Evolutionary conservation across 192 early-diverging fungal genomes (phyloP), one percentile per base, ranked within the genome.

Genomic region (Coemansia furcata): DNA sequence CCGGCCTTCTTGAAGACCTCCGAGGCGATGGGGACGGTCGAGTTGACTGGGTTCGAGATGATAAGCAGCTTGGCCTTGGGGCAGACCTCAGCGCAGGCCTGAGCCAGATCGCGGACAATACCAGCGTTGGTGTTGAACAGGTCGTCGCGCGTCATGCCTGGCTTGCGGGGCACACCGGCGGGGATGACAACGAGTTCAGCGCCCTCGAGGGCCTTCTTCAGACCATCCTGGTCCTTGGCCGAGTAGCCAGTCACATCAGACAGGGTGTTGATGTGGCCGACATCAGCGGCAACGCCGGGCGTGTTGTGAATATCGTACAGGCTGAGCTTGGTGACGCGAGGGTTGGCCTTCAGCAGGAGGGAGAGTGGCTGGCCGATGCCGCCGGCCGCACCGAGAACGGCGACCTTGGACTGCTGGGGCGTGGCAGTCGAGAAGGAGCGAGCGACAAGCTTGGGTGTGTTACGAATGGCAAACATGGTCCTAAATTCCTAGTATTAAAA

Each of bases 331-430:
- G 92, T 87, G 38, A 99, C 89, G 65, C 86, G 77, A 4, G 92
- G 84, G 77, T 95, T 94, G 52, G 90, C 89, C 90, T 97, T 97
- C 69, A 97, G 84, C 67, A 99, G 89, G 60, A 99, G 86, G 49
- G 95, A 97, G 47, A 99, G 88, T 47, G 97, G 95, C 84, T 99
- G 97, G 65, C 97, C 97, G 70, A 99, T 99, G 77, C 97, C 97
- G 67, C 97, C 97, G 57, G 91, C 88, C 57, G 91, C 91, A 72
- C 91, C 89, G 63, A 88, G 86, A 63, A 92, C 89, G 39, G 86
- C 83, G 46, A 88, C 90, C 84, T 85, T 85, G 66, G 84, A 76
- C 73, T 72, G 79, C 71, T 57, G 71, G 44, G 79, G 58, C 26
- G 40, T 40, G 46, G 68, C 70, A 11, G 84, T 85, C 70, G 84